Conservation (phyloP, 805 yeast species). For the Saccharomycopsis guyanensis region DNA sequence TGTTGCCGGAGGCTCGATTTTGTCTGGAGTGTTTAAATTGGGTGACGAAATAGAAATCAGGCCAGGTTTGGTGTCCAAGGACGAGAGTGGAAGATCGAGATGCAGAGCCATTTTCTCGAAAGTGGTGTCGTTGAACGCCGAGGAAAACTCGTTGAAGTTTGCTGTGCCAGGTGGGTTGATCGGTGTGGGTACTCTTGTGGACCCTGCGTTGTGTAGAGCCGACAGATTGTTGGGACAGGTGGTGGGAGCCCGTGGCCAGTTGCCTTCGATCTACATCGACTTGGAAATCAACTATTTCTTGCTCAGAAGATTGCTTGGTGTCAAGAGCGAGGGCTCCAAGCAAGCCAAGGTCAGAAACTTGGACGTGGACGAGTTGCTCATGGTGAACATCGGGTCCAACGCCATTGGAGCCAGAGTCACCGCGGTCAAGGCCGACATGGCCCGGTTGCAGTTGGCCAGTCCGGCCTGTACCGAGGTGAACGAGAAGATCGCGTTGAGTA, state of each 20-base stretch:
- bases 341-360: conserved; percentile 95
- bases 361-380: conserved; percentile 88
- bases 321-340: conserved; percentile 93
- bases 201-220: conserved; percentile 98
- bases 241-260: conserved; percentile 92
- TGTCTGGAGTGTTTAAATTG: conserved; percentile 92
- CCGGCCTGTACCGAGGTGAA: conserved; percentile 99
- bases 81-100: conserved; percentile 77
- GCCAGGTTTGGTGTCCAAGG: conserved; percentile 98
- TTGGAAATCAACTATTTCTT: conserved; percentile 95
- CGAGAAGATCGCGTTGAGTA: conserved; percentile 96
- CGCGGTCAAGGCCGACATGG: conserved; percentile 98
- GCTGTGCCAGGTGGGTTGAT: conserved; percentile 99
- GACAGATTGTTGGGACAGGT: conserved; percentile 99
- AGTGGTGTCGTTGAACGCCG: conserved; percentile 92
- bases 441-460: conserved; percentile 89
- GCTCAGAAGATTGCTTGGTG: conserved; percentile 95
- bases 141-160: conserved; percentile 93
- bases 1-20: conserved; percentile 98
- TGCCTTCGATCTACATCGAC: conserved; percentile 95
- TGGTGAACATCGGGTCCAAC: conserved; percentile 99
- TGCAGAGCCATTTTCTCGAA: conserved; percentile 94
- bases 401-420: conserved; percentile 99
- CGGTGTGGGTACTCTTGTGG: conserved; percentile 99
- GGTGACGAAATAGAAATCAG: conserved; percentile 98